Evolutionary conservation across 495 filamentous ascomycete species (phyloP).

Genomic region (Penicillium atrosanguineum): DNA sequence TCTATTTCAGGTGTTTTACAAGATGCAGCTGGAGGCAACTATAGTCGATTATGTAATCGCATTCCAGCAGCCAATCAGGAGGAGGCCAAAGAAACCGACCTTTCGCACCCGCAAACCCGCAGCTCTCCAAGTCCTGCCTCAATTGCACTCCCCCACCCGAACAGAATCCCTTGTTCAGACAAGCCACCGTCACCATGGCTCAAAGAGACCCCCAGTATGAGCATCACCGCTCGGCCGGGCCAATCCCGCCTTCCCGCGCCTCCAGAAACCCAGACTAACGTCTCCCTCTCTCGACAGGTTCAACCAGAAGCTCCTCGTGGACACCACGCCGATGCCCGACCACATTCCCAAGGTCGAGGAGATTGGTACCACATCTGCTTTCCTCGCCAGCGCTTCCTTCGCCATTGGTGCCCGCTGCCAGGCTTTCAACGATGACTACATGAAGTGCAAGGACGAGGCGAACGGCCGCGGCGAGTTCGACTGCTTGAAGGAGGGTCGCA

Average conservation of each 20-base stretch:
- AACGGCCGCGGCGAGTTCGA: slow-evolving; percentile 86
- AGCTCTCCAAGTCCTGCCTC: slow-evolving; percentile 24
- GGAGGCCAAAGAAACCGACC: slow-evolving; percentile 30
- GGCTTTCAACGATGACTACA: slow-evolving; percentile 96
- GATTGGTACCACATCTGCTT: slow-evolving; percentile 86
- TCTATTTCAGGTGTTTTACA: neutral
- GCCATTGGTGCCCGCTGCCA: slow-evolving; percentile 96
- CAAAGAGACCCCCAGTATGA: slow-evolving; percentile 49
- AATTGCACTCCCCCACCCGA: slow-evolving; percentile 21
- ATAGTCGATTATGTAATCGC: slow-evolving; percentile 20
- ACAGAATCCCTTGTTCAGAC: slow-evolving; percentile 4
- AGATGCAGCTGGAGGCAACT: neutral
- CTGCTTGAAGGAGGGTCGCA: slow-evolving; percentile 92
- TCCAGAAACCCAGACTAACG: slow-evolving; percentile 18
- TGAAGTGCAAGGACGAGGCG: slow-evolving; percentile 96
- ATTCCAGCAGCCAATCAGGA: slow-evolving; percentile 28
- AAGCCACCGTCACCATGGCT: slow-evolving; percentile 44
- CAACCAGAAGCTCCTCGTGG: slow-evolving; percentile 87
- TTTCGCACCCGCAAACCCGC: slow-evolving; percentile 32
- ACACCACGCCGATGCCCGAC: slow-evolving; percentile 92
- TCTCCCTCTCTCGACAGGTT: slow-evolving; percentile 59
- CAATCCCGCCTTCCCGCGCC: slow-evolving; percentile 1
- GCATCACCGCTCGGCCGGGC: neutral
- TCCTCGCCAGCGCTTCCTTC: slow-evolving; percentile 86
- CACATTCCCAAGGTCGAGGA: slow-evolving; percentile 89